These are phyloP conservation scores for Litsea cubeba DNA, from an alignment of 164 flowering plant species.

Conservation along the genomic window DNA sequence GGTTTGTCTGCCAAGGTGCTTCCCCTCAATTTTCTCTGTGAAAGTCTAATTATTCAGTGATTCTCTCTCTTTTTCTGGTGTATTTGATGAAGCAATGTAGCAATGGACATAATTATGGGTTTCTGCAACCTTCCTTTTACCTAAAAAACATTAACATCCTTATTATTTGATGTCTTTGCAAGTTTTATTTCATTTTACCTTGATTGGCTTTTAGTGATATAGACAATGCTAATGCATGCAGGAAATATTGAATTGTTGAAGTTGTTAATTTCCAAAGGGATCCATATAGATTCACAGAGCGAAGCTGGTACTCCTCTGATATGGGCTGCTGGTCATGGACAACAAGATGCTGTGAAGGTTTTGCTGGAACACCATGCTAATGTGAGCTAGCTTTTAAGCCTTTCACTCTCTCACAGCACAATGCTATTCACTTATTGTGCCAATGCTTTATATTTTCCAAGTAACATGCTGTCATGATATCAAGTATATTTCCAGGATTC, in stretches of 20 bases:
- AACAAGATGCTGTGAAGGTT: slow-evolving; percentile 66
- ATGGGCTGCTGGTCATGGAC: slow-evolving; percentile 95
- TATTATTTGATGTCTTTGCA: not conserved
- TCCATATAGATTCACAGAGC: slow-evolving; percentile 68
- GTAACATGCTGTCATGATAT: not conserved
- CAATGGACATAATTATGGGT: not conserved
- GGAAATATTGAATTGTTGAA: slow-evolving; percentile 67
- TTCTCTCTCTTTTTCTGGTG: not conserved
- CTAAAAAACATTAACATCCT: not conserved
- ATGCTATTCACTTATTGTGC: slow-evolving; percentile 27
- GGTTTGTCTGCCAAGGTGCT: not conserved
- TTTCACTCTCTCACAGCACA: slow-evolving; percentile 58
- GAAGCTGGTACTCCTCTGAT: slow-evolving; percentile 87
- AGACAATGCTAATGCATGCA: slow-evolving; percentile 25
- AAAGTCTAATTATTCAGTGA: no score
- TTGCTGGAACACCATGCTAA: slow-evolving; percentile 72
- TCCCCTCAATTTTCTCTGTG: not conserved
- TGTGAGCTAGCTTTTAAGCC: slow-evolving; percentile 32
- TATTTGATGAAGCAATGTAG: no score
- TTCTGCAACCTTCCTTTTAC: not conserved
- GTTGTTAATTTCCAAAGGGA: slow-evolving; percentile 55
- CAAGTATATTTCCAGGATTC: not conserved
- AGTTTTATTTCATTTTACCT: no score
- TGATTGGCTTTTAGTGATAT: not conserved
- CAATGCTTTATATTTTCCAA: not conserved